phyloP scores from a whole-genome alignment of 2,329 filamentous ascomycete species.

The Periglandula ipomoeae region DNA sequence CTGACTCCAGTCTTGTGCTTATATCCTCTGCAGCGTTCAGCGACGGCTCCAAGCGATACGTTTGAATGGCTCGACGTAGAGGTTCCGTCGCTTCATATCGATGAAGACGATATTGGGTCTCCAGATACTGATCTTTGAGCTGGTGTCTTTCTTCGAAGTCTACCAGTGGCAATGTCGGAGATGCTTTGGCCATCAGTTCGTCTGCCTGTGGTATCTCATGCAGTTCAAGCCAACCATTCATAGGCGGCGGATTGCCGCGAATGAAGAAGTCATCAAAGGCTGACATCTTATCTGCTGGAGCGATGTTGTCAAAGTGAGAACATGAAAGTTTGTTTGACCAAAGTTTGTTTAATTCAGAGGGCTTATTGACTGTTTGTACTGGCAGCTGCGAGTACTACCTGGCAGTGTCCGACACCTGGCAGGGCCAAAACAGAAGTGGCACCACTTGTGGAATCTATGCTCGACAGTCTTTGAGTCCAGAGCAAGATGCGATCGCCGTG shows the following conservation, averaged over 20 bases:
- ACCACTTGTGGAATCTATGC: too few relatives aligned
- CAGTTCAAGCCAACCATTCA: background rate
- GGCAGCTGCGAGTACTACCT: background rate
- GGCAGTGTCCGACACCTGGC: background rate
- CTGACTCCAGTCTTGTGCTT: conserved; percentile 42
- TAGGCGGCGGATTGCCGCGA: background rate
- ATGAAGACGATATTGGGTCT: conserved; percentile 64
- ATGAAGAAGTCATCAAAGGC: conserved; percentile 4
- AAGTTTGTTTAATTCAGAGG: background rate
- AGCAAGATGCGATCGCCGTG: too few relatives aligned
- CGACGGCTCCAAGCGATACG: conserved; percentile 30
- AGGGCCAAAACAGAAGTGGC: background rate
- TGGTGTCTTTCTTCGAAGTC: background rate
- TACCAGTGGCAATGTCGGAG: conserved; percentile 11
- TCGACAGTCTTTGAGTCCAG: too few relatives aligned
- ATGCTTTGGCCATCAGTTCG: conserved; percentile 15
- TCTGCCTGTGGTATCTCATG: conserved; percentile 16
- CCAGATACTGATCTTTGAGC: conserved; percentile 47
- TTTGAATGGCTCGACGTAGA: conserved; percentile 56
- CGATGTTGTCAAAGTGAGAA: too few relatives aligned
- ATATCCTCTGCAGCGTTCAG: background rate
- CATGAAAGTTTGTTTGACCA: background rate
- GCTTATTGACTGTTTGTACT: background rate
- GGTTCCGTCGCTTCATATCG: conserved; percentile 65
- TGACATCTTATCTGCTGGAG: background rate